Conservation (phyloP, 495 filamentous ascomycete species). For the Penicillium angulare region DNA sequence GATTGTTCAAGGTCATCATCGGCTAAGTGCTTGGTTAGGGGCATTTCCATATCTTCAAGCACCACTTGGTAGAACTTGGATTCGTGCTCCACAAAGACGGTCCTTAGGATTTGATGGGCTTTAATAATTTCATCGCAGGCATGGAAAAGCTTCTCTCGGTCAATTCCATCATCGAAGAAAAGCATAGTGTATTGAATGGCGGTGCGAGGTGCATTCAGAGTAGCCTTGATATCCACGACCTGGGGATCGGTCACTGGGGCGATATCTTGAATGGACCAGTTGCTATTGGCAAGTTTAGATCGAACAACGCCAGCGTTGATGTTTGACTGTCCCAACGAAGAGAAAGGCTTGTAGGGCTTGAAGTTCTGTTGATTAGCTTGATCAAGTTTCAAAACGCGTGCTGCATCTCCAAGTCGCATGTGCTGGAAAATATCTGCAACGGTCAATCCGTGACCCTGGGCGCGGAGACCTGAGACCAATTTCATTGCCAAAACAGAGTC, state of each 20-base stretch:
- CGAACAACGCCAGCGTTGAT: conserved; percentile 22
- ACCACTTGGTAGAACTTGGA: conserved; percentile 52
- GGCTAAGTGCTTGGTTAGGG: conserved; percentile 25
- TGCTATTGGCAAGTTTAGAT: conserved; percentile 28
- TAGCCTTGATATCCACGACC: conserved; percentile 51
- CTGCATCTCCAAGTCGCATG: conserved; percentile 41
- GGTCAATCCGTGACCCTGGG: conserved; percentile 30
- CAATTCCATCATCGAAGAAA: conserved; percentile 31
- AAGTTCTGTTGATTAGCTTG: conserved; percentile 12
- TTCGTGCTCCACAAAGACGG: conserved; percentile 57
- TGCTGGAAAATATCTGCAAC: conserved; percentile 50
- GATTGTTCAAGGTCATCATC: conserved; percentile 43
- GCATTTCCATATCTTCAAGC: conserved; percentile 38
- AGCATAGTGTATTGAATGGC: conserved; percentile 47
- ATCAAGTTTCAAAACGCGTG: conserved; percentile 28
- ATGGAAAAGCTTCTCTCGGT: conserved; percentile 25
- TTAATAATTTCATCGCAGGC: conserved; percentile 44
- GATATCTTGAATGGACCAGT: conserved; percentile 35
- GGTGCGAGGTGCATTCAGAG: conserved; percentile 43
- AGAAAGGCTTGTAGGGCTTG: conserved; percentile 32
- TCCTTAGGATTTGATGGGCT: conserved; percentile 62
- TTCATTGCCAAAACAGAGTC: conserved; percentile 50
- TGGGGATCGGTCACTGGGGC: conserved; percentile 38
- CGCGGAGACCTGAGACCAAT: conserved; percentile 36
- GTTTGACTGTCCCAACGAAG: conserved; percentile 31